Evolutionary conservation across 768 basidiomycete species (phyloP).

Genomic region (Tulasnella sp.): DNA sequence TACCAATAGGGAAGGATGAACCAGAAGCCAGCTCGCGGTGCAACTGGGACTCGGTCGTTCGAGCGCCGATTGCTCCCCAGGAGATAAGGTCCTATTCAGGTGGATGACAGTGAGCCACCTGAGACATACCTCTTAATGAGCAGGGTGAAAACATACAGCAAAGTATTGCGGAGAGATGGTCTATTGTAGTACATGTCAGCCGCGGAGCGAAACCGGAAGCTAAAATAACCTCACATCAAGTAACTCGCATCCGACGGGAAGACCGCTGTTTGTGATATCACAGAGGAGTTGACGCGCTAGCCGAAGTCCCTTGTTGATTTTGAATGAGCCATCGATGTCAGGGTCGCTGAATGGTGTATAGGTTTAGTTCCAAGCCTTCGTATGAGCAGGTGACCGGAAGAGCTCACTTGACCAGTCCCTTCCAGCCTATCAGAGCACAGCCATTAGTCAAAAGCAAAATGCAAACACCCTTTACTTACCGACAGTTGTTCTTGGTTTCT

Average conservation of each 20-base stretch:
- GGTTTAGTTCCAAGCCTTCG: neutral
- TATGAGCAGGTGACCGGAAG: neutral
- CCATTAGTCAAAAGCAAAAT: conserved; percentile 3
- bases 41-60: conserved; percentile 96
- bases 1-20: conserved; percentile 88
- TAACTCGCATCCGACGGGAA: conserved; percentile 94
- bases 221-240: conserved; percentile 55
- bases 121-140: neutral
- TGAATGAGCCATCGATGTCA: conserved; percentile 91
- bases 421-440: conserved; percentile 50
- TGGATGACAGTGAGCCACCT: neutral
- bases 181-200: neutral
- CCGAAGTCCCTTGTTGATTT: conserved; percentile 95
- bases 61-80: conserved; percentile 96
- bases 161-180: conserved; percentile 83
- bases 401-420: conserved; percentile 61
- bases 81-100: conserved; percentile 56
- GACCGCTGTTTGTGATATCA: conserved; percentile 84
- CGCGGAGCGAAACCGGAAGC: too few relatives aligned
- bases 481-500: conserved; percentile 97
- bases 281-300: conserved; percentile 86
- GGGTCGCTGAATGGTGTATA: conserved; percentile 81
- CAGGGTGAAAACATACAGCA: conserved; percentile 50
- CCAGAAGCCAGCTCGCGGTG: conserved; percentile 96
- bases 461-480: conserved; percentile 48